Evolutionary conservation across 805 yeast species (phyloP).

Genomic region (Sugiyamaella floridensis): DNA sequence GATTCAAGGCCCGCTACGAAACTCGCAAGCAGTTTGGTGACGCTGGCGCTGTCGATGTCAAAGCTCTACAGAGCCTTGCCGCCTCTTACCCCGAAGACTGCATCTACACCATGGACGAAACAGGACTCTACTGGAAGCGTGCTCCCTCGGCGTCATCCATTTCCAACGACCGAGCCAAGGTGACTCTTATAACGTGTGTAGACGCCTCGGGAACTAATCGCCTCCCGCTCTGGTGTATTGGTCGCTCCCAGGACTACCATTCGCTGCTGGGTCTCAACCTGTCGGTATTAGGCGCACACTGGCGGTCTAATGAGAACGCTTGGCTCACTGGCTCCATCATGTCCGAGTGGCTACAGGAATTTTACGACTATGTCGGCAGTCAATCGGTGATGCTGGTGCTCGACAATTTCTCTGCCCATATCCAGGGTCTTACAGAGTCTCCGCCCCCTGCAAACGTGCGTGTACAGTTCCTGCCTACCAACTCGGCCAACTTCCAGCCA

Average conservation of each 20-base stretch:
- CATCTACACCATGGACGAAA: conserved; percentile 10
- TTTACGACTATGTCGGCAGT: conserved; percentile 9
- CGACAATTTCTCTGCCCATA: conserved; percentile 9
- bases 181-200: conserved; percentile 1
- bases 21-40: conserved; percentile 9
- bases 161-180: conserved; percentile 1
- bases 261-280: conserved; percentile 1
- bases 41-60: conserved; percentile 6
- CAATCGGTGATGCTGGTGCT: conserved; percentile 2
- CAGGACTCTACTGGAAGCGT: conserved; percentile 5
- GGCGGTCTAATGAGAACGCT: conserved; percentile 9
- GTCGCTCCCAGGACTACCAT: conserved; percentile 1
- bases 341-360: conserved; percentile 7
- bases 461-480: conserved; percentile 7
- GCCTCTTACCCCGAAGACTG: conserved; percentile 1
- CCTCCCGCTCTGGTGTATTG: conserved; percentile 7
- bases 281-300: not conserved
- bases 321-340: conserved; percentile 9
- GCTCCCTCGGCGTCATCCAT: not conserved
- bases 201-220: conserved; percentile 8
- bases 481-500: conserved; percentile 7
- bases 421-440: conserved; percentile 8
- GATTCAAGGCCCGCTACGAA: conserved; percentile 8
- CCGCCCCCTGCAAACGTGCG: conserved; percentile 8
- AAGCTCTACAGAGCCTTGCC: conserved; percentile 5